Evolutionary conservation across 805 yeast species (phyloP).

Genomic region (Yarrowia divulgata): DNA sequence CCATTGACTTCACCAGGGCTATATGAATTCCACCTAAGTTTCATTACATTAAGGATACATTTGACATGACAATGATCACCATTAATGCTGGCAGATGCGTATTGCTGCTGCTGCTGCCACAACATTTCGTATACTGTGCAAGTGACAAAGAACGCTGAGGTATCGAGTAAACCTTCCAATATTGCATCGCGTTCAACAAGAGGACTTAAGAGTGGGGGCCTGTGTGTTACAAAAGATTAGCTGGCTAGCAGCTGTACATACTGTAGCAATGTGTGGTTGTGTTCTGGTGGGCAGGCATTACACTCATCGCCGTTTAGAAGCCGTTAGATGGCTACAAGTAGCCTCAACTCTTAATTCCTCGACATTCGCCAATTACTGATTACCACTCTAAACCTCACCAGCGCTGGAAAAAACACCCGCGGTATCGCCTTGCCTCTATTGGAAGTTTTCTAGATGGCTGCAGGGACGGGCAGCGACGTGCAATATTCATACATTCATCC

Average conservation of each 20-base stretch:
- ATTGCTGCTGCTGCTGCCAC: not conserved
- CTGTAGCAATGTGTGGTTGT: not conserved
- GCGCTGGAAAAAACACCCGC: constrained; percentile 9
- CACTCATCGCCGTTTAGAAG: too few species aligned
- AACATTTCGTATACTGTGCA: not conserved
- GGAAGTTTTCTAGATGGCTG: constrained; percentile 31
- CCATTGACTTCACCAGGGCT: too few species aligned
- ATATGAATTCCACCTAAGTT: too few species aligned
- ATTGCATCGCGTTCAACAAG: not conserved
- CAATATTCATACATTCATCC: not conserved
- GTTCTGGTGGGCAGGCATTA: too few species aligned
- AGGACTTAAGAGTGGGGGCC: not conserved
- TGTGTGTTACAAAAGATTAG: not conserved
- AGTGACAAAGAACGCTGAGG: not conserved
- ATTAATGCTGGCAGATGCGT: too few species aligned
- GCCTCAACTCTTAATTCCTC: too few species aligned
- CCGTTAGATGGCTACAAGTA: too few species aligned
- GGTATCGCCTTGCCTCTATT: constrained; percentile 11
- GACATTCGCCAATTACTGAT: not conserved
- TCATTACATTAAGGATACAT: too few species aligned
- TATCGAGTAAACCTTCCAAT: constrained; percentile 30
- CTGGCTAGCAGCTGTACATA: too few species aligned
- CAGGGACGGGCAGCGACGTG: constrained; percentile 13
- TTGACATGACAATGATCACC: too few species aligned
- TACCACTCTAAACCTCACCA: not conserved